Percentiles rank a stretch among this genome's conserved stretches.
Conservation (phyloP, 83 land plant genomes). For the Picea abies region DNA sequence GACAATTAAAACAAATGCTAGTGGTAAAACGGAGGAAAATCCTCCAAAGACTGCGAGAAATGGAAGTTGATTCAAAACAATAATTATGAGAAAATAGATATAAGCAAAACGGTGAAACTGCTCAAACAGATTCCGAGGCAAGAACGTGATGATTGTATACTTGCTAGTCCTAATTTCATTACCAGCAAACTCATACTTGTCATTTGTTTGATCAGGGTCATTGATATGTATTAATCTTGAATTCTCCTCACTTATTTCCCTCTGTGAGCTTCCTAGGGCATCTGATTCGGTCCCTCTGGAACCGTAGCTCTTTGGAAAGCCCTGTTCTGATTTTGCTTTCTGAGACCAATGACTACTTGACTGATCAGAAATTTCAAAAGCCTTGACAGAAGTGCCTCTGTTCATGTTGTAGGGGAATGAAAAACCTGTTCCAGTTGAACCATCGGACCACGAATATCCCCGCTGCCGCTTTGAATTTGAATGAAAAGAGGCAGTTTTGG, state of each 20-base stretch:
- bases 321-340: background rate
- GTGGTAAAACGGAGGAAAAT: slow-evolving; percentile 67
- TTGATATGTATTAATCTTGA: slow-evolving; percentile 57
- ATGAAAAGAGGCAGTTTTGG: background rate
- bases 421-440: background rate
- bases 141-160: slow-evolving; percentile 77
- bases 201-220: slow-evolving; percentile 74
- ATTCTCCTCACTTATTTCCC: slow-evolving; percentile 54
- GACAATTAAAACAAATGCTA: slow-evolving; percentile 74
- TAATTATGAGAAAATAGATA: slow-evolving; percentile 84
- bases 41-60: slow-evolving; percentile 88
- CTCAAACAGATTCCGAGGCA: slow-evolving; percentile 86
- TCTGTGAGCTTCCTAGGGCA: slow-evolving; percentile 39
- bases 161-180: slow-evolving; percentile 76
- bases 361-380: slow-evolving; percentile 17
- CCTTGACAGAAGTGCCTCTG: background rate
- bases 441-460: background rate
- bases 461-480: slow-evolving; percentile 3
- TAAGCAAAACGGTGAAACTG: slow-evolving; percentile 94
- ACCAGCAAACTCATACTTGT: slow-evolving; percentile 64
- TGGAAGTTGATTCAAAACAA: slow-evolving; percentile 88
- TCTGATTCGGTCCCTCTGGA: slow-evolving; percentile 48
- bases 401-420: background rate
- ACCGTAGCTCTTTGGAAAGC: slow-evolving; percentile 29
- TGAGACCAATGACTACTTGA: slow-evolving; percentile 8